These are phyloP conservation scores for Magnaporthiopsis incrustans DNA, from an alignment of 2,329 filamentous ascomycete species.

Conservation along the genomic window DNA sequence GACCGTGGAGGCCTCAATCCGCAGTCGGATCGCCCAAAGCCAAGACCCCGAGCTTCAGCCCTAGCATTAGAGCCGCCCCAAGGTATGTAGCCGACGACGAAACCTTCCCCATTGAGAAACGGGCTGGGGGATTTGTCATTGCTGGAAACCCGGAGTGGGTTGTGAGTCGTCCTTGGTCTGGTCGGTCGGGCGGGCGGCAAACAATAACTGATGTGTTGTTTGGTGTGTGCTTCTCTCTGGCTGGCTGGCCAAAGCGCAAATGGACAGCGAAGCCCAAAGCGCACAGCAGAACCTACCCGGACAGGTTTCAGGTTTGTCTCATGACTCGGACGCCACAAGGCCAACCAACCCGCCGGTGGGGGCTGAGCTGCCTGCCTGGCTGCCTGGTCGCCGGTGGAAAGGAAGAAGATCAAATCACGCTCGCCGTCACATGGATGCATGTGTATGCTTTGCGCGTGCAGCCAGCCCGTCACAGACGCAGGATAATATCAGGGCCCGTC, in stretches of 20 bases:
- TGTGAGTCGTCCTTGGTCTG: neutral
- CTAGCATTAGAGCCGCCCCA: neutral
- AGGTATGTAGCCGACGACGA: neutral
- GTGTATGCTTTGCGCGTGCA: too few species aligned
- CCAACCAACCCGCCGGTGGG: neutral
- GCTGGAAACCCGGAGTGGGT: neutral
- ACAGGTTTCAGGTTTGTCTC: constrained; percentile 3
- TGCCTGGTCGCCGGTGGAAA: too few species aligned
- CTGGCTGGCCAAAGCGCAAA: neutral
- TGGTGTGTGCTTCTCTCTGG: neutral
- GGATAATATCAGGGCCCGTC: too few species aligned
- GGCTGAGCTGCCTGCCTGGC: too few species aligned
- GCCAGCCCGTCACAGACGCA: too few species aligned
- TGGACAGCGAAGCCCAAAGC: neutral
- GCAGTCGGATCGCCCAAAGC: neutral
- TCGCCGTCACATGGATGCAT: too few species aligned
- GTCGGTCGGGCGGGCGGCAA: neutral
- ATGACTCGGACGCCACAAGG: neutral
- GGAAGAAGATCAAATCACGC: too few species aligned
- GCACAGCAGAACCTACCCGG: neutral
- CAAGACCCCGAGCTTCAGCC: neutral
- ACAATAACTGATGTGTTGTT: neutral
- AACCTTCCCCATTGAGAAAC: neutral
- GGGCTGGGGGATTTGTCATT: constrained; percentile 2
- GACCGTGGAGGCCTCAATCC: neutral